Conservation (phyloP, 2,329 filamentous ascomycete genomes). For the Pseudocercospora fuligena region DNA sequence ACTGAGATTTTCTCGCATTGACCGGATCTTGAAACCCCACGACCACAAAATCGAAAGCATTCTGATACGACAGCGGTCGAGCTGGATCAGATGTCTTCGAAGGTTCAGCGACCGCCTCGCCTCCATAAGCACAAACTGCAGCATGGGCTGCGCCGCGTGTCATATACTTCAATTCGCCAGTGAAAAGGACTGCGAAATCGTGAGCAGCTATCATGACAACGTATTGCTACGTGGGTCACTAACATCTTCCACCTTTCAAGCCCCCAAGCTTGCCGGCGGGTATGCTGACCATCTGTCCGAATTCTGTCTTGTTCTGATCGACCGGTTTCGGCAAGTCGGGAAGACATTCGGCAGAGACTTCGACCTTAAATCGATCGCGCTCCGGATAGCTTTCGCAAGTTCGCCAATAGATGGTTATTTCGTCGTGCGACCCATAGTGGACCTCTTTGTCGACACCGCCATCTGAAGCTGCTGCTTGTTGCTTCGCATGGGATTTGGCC, state of each 20-base stretch:
- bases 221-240: neutral
- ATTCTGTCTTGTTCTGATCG: neutral
- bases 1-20: neutral
- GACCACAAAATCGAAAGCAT: neutral
- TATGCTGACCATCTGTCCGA: neutral
- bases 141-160: neutral
- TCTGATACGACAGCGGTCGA: neutral
- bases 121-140: neutral
- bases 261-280: neutral
- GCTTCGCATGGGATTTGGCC: too few species aligned
- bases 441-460: too few species aligned
- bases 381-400: too few species aligned
- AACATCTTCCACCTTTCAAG: neutral
- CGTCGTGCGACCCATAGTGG: too few species aligned
- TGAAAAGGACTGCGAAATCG: neutral
- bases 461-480: too few species aligned
- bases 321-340: too few species aligned
- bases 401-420: too few species aligned
- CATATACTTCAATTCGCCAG: neutral
- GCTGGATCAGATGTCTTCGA: neutral
- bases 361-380: too few species aligned
- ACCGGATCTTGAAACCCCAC: neutral
- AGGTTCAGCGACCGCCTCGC: neutral
- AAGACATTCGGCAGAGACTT: too few species aligned
- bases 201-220: neutral